Evolutionary conservation across 148 eudicot genomes (phyloP).

Genomic region (Oxyria digyna): DNA sequence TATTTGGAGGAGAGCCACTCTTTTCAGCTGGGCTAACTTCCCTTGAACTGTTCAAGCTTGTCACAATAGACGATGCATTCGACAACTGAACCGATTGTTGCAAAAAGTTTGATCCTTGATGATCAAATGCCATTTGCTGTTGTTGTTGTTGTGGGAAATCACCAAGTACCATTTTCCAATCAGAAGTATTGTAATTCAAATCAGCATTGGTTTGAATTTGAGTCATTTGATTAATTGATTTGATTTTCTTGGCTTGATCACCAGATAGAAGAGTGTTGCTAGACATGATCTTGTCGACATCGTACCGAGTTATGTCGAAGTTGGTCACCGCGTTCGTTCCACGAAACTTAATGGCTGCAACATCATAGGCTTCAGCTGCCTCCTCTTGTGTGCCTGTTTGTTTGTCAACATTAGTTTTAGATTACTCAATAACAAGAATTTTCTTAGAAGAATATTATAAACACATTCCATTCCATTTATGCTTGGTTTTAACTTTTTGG

Average conservation of each 20-base stretch:
- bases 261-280: constrained; percentile 69
- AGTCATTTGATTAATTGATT: constrained; percentile 13
- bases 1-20: constrained; percentile 13
- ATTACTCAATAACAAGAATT: not conserved
- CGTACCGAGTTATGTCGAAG: constrained; percentile 64
- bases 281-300: constrained; percentile 77
- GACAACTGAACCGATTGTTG: not conserved
- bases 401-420: not conserved
- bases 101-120: not conserved
- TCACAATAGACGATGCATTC: constrained; percentile 46
- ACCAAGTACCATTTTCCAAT: constrained; percentile 8
- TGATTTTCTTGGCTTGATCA: constrained; percentile 62
- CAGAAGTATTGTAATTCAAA: not conserved
- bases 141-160: not conserved
- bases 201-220: not conserved
- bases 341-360: constrained; percentile 86
- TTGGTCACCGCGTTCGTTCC: constrained; percentile 80
- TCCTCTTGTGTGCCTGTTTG: constrained; percentile 84
- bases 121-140: no score
- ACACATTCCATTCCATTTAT: not conserved
- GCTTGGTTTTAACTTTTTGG: not conserved
- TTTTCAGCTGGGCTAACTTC: constrained; percentile 57
- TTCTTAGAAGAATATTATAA: not conserved
- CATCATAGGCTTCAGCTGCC: constrained; percentile 96
- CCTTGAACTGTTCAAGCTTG: constrained; percentile 64